These are phyloP conservation scores for Gliomastix tumulicola DNA, from an alignment of 2,329 filamentous ascomycete genomes.

Conservation along the genomic window DNA sequence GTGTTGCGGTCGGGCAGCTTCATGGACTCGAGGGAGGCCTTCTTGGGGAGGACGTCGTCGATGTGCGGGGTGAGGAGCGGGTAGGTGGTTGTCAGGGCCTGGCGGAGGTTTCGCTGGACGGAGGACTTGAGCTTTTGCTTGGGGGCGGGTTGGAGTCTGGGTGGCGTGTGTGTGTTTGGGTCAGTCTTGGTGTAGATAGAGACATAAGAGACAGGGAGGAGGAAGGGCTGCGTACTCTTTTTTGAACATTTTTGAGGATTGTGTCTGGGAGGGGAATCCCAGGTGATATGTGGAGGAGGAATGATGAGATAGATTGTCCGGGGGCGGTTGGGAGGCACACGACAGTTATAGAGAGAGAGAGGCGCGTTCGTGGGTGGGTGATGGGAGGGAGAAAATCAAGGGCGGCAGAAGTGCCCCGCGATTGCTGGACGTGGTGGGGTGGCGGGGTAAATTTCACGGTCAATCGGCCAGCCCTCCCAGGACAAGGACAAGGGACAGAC, in stretches of 20 bases:
- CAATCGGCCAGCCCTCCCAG: too few species aligned
- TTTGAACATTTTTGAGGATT: slow-evolving; percentile 68
- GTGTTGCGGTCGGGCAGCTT: slow-evolving; percentile 89
- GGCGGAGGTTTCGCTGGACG: slow-evolving; percentile 78
- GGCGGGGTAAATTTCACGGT: slow-evolving; percentile 7
- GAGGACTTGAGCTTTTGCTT: slow-evolving; percentile 98
- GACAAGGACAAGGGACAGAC: too few species aligned
- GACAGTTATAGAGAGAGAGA: background rate
- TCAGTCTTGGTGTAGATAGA: slow-evolving; percentile 8
- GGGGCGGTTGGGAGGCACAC: background rate
- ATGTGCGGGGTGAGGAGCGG: slow-evolving; percentile 81
- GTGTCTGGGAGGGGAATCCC: background rate
- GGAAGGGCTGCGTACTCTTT: slow-evolving; percentile 61
- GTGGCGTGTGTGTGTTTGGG: slow-evolving; percentile 1
- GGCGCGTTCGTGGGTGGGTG: slow-evolving; percentile 6
- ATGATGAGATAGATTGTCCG: background rate
- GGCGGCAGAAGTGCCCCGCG: slow-evolving; percentile 5
- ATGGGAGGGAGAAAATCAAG: background rate
- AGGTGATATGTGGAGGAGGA: background rate
- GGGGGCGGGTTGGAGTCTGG: slow-evolving; percentile 65
- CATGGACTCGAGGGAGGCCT: slow-evolving; percentile 80
- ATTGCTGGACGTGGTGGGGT: too few species aligned
- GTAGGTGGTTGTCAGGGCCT: slow-evolving; percentile 76
- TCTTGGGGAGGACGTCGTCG: slow-evolving; percentile 93
- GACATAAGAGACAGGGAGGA: slow-evolving; percentile 1